Conservation (phyloP, 805 yeast genomes). For the Wickerhamiella hasegawae region DNA sequence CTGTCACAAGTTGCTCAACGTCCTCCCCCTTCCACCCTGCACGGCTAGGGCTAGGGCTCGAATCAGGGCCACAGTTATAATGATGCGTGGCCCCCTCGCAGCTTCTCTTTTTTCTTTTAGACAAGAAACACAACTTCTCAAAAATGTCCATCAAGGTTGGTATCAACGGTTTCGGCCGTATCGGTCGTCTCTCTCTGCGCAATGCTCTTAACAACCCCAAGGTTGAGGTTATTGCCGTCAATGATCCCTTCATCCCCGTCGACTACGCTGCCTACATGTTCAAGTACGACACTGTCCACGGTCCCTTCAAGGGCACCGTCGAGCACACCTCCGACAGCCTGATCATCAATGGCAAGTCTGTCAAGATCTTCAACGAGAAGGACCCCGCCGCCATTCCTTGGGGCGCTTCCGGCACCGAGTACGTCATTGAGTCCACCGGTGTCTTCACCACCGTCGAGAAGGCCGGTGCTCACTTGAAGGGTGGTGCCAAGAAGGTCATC, state of each 20-base stretch:
- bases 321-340: slow-evolving; percentile 38
- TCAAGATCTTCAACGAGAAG: slow-evolving; percentile 59
- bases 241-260: slow-evolving; percentile 79
- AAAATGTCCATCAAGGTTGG: slow-evolving; percentile 49
- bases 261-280: slow-evolving; percentile 91
- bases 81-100: too few relatives aligned
- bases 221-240: slow-evolving; percentile 73
- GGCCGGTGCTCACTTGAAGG: slow-evolving; percentile 70
- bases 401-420: slow-evolving; percentile 63
- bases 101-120: too few relatives aligned
- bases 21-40: too few relatives aligned
- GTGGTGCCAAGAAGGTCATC: slow-evolving; percentile 89
- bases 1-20: too few relatives aligned
- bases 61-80: too few relatives aligned
- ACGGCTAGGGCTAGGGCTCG: too few relatives aligned
- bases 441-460: slow-evolving; percentile 73
- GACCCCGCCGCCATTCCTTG: slow-evolving; percentile 83
- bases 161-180: slow-evolving; percentile 91
- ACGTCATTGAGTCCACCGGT: slow-evolving; percentile 84
- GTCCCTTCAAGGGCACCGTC: slow-evolving; percentile 66
- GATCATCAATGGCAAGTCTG: slow-evolving; percentile 51
- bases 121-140: too few relatives aligned
- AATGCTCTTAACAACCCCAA: slow-evolving; percentile 59
- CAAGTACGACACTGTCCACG: slow-evolving; percentile 92
- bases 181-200: slow-evolving; percentile 78